These are phyloP conservation scores for Panicum hallii DNA, from an alignment of 202 grass and related monocot species.

Conservation along the genomic window DNA sequence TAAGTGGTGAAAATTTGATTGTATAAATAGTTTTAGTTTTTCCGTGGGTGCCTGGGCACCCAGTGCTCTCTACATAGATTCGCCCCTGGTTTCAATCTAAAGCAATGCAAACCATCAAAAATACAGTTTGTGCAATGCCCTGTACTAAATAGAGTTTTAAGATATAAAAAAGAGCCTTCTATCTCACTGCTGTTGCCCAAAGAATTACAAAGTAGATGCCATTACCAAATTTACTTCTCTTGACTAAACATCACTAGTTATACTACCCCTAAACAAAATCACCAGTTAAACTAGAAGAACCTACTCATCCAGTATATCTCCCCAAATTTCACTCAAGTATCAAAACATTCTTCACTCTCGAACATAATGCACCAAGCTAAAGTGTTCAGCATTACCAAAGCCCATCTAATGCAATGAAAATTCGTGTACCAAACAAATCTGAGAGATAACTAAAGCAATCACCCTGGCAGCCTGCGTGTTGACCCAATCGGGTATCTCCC, in stretches of 20 bases:
- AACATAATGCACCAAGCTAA: not conserved
- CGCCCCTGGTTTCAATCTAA: not conserved
- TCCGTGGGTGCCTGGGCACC: no score
- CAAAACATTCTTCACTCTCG: not conserved
- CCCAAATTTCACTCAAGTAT: not conserved
- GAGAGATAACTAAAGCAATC: slow-evolving; percentile 20
- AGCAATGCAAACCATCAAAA: not conserved
- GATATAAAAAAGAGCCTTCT: not conserved
- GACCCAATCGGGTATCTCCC: slow-evolving; percentile 95
- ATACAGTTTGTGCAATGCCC: not conserved
- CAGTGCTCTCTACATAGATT: no score
- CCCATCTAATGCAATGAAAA: slow-evolving; percentile 10
- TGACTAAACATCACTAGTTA: not conserved
- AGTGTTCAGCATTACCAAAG: not conserved
- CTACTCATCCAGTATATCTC: not conserved
- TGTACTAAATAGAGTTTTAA: not conserved
- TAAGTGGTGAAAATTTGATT: no score
- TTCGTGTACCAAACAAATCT: slow-evolving; percentile 10
- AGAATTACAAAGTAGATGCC: not conserved
- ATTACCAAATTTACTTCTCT: not conserved
- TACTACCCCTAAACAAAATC: not conserved
- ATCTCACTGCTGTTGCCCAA: not conserved
- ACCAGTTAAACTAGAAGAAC: slow-evolving; percentile 3
- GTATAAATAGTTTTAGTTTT: no score
- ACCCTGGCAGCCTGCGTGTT: slow-evolving; percentile 92